Evolutionary conservation across 306 rosid species (phyloP).

Genomic region (Heteromeles arbutifolia): DNA sequence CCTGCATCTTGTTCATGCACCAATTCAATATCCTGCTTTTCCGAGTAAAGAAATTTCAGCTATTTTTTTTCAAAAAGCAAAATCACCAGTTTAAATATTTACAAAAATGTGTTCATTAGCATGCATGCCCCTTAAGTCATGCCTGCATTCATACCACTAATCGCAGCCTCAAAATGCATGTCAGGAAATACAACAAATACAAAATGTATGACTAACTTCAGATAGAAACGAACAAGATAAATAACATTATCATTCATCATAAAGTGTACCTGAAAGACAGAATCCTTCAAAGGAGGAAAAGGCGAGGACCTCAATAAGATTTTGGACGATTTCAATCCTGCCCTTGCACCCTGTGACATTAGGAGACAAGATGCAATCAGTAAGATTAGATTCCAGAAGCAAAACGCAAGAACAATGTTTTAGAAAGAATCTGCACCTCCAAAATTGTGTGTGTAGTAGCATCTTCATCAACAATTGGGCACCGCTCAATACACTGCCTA

Average conservation of each 20-base stretch:
- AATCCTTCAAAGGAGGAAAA: conserved; percentile 51
- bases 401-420: background rate
- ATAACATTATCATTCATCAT: background rate
- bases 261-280: conserved; percentile 64
- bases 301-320: conserved; percentile 34
- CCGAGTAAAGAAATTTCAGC: background rate
- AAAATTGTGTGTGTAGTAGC: conserved; percentile 31
- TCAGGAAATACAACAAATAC: too few species aligned
- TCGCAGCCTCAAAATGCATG: too few species aligned
- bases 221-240: background rate
- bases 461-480: conserved; percentile 35
- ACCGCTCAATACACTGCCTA: conserved; percentile 52
- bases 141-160: too few species aligned
- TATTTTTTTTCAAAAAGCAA: background rate
- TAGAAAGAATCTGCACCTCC: conserved; percentile 45
- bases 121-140: too few species aligned
- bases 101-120: background rate
- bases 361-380: conserved; percentile 4
- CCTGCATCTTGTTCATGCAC: background rate
- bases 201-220: background rate
- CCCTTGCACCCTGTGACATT: conserved; percentile 58
- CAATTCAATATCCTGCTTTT: background rate
- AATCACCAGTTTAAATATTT: background rate
- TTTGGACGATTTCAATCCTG: conserved; percentile 38
- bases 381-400: background rate